phyloP scores from a whole-genome alignment of 1,139 yeast species.

The Candida sanyaensis region DNA sequence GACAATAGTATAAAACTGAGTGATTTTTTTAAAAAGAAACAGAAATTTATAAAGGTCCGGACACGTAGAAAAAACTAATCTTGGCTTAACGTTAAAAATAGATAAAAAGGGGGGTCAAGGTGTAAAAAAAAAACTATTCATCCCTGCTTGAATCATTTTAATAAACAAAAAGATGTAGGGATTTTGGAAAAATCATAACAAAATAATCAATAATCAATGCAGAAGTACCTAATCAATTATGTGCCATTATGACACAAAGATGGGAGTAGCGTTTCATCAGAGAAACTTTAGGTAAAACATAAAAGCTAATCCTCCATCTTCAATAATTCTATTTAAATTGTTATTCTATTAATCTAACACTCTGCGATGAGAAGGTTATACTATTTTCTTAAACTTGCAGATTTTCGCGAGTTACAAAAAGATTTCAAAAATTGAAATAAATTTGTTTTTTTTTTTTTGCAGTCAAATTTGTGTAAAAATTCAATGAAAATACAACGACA shows the following conservation, averaged over 20 bases:
- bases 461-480: neutral
- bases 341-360: constrained; percentile 2
- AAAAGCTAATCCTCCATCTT: too few relatives aligned
- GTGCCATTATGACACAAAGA: neutral
- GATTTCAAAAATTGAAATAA: neutral
- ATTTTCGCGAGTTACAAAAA: neutral
- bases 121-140: neutral
- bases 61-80: neutral
- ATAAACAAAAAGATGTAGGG: neutral
- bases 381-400: neutral
- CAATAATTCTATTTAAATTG: neutral
- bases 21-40: neutral
- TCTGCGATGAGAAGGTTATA: neutral
- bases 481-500: neutral
- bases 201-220: neutral
- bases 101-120: neutral
- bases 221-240: too few relatives aligned
- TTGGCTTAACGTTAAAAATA: neutral
- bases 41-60: neutral
- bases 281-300: constrained; percentile 3
- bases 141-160: neutral
- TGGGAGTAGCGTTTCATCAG: neutral
- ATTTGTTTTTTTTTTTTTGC: neutral
- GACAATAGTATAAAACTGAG: neutral
- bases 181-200: neutral